Conservation (phyloP, 192 early-diverging fungal species). For the Thoreauomyces humboldtii region DNA sequence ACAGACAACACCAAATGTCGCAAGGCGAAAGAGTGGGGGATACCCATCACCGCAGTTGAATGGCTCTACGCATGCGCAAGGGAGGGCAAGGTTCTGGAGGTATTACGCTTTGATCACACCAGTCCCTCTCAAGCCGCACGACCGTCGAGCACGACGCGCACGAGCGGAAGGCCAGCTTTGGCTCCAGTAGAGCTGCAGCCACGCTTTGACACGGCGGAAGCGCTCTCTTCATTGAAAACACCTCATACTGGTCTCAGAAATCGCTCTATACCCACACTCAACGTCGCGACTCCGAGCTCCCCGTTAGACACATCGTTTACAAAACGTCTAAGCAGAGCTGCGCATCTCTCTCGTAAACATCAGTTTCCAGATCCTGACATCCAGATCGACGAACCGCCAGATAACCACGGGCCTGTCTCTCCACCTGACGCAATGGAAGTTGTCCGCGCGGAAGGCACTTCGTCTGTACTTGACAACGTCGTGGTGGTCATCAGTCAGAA, state of each 20-base stretch:
- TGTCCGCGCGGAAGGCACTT: too few species aligned
- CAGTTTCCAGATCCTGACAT: too few species aligned
- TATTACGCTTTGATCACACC: neutral
- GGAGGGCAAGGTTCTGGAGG: constrained; percentile 9
- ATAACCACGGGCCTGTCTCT: too few species aligned
- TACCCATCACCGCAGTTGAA: constrained; percentile 30
- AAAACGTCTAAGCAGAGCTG: constrained; percentile 9
- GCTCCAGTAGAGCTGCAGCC: too few species aligned
- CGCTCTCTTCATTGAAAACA: constrained; percentile 1
- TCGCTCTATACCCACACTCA: neutral
- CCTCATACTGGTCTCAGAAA: neutral
- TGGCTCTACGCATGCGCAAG: constrained; percentile 39
- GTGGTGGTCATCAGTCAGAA: constrained; percentile 26
- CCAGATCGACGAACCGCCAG: too few species aligned
- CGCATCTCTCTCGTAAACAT: neutral
- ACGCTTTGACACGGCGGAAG: constrained; percentile 18
- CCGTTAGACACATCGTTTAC: constrained; percentile 14
- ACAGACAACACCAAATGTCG: constrained; percentile 19
- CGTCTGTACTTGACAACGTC: constrained; percentile 29
- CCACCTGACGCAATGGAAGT: too few species aligned
- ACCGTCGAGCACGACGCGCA: neutral
- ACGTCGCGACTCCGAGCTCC: neutral
- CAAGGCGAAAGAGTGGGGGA: constrained; percentile 43
- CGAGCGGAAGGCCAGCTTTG: too few species aligned
- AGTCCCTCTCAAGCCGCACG: neutral